These are phyloP conservation scores for Suhomyces emberorum DNA, from an alignment of 805 yeast species.

Conservation along the genomic window DNA sequence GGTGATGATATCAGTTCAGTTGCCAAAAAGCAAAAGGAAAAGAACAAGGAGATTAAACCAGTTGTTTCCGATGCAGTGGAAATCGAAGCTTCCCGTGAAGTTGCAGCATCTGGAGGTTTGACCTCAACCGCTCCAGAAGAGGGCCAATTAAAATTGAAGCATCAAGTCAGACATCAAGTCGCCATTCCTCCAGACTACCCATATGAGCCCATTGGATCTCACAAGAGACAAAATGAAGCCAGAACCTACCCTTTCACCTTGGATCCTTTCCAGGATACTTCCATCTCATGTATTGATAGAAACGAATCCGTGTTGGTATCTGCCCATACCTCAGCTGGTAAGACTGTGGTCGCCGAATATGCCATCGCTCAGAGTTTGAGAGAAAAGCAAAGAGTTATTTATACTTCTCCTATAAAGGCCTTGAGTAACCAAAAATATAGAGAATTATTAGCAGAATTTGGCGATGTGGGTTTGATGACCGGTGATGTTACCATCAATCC, in stretches of 20 bases:
- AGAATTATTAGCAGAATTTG: slow-evolving; percentile 87
- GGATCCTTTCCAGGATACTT: slow-evolving; percentile 97
- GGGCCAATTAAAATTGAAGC: slow-evolving; percentile 64
- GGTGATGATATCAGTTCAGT: not conserved
- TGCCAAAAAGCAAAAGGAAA: slow-evolving; percentile 9
- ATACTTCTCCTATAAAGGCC: slow-evolving; percentile 94
- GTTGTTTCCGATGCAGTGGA: slow-evolving; percentile 85
- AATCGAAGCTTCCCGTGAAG: slow-evolving; percentile 86
- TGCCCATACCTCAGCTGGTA: slow-evolving; percentile 97
- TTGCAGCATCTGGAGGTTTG: slow-evolving; percentile 75
- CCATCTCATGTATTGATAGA: slow-evolving; percentile 93
- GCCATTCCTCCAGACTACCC: slow-evolving; percentile 92
- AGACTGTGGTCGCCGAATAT: slow-evolving; percentile 95
- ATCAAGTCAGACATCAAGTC: slow-evolving; percentile 96
- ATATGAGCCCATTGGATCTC: slow-evolving; percentile 84
- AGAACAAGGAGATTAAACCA: slow-evolving; percentile 49
- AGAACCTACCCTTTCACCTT: slow-evolving; percentile 86
- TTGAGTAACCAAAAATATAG: slow-evolving; percentile 91
- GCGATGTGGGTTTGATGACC: slow-evolving; percentile 97
- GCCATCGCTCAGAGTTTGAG: slow-evolving; percentile 94
- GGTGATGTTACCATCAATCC: slow-evolving; percentile 99
- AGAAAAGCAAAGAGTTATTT: slow-evolving; percentile 89
- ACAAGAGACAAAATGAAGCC: slow-evolving; percentile 74
- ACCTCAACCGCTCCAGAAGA: slow-evolving; percentile 35
- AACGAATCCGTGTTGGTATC: slow-evolving; percentile 93